Conservation (phyloP, 768 basidiomycete genomes). For the Dioszegia crocea region DNA sequence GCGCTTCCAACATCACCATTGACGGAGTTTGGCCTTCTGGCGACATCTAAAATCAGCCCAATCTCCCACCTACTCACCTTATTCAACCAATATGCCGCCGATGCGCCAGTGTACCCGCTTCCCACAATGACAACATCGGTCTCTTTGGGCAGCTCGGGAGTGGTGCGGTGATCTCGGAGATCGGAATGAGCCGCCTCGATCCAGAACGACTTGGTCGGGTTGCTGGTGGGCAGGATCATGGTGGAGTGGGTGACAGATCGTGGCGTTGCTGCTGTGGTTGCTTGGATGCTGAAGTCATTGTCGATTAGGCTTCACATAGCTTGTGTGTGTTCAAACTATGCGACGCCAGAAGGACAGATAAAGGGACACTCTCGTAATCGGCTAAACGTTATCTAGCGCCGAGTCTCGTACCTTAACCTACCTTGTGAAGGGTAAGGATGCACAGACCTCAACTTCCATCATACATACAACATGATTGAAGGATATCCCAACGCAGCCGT, state of each 20-base stretch:
- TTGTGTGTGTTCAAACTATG: too few species aligned
- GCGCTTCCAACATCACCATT: slow-evolving; percentile 28
- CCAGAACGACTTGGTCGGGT: slow-evolving; percentile 27
- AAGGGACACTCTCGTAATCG: too few species aligned
- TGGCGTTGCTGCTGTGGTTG: too few species aligned
- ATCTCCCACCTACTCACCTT: slow-evolving; percentile 12
- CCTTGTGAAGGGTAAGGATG: too few species aligned
- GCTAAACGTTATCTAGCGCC: too few species aligned
- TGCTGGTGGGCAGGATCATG: slow-evolving; percentile 26
- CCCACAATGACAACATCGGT: slow-evolving; percentile 23
- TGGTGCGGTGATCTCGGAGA: slow-evolving; percentile 17
- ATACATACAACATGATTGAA: neutral
- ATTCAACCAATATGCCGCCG: slow-evolving; percentile 18
- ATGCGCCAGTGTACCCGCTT: slow-evolving; percentile 23
- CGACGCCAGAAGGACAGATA: too few species aligned
- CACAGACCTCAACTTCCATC: too few species aligned
- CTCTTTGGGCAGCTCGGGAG: slow-evolving; percentile 16
- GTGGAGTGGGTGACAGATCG: too few species aligned
- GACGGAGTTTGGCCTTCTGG: slow-evolving; percentile 13
- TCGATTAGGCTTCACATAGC: too few species aligned
- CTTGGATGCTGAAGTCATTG: too few species aligned
- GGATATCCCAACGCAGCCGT: slow-evolving; percentile 11
- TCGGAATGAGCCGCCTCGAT: slow-evolving; percentile 21
- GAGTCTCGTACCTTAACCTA: too few species aligned
- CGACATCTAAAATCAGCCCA: slow-evolving; percentile 12